Evolutionary conservation across 2,329 filamentous ascomycete species (phyloP), one percentile per base, ranked within the genome.

Genomic region (Dothistroma pini): DNA sequence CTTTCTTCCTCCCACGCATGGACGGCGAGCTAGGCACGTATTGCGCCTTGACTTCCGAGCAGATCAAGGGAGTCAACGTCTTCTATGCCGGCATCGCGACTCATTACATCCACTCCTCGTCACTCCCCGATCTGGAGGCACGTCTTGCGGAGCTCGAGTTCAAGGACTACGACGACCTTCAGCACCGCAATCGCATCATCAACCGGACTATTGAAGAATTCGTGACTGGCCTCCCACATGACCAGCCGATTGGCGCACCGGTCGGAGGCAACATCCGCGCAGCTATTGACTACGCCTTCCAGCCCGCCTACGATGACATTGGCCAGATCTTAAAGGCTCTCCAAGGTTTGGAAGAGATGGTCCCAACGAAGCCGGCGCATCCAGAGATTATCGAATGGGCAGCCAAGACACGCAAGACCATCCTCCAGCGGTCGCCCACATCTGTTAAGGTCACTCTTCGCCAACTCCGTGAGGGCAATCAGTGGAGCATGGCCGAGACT

Each of bases 71-170:
- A 49, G 88, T 88, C 12, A 90, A 97, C 74, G 89, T 88, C 56
- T 93, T 96, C 71, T 97, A 96, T 78, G 84, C 91, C 51, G 95
- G 95, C 61, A 82, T 99, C 69, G 95, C 95, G 62, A 97, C 95
- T 14, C 95, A 99, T 79, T 99, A 96, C 79, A 80, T 99, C 66
- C 90, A 99, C 82, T 96, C 93, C 49, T 92, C 90, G 62, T 88
- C 89, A 67, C 83, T 99, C 63, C 86, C 89, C 54, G 85, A 86
- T 68, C 84, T 99, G 60, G 91, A 96, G 75, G 83, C 87, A 21
- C 90, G 93, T 74, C 84, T 99, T 29, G 90, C 91, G 1, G 95
- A 99, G 78, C 83, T 99, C 64, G 84, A 88, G 31, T 99, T 99
- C 81, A 84, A 84, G 62, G 96, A 99, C 78, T 86, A 88, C 70